Evolutionary conservation across 164 flowering plant genomes (phyloP), one percentile per base, ranked within the genome.

Genomic region (Malania oleifera): DNA sequence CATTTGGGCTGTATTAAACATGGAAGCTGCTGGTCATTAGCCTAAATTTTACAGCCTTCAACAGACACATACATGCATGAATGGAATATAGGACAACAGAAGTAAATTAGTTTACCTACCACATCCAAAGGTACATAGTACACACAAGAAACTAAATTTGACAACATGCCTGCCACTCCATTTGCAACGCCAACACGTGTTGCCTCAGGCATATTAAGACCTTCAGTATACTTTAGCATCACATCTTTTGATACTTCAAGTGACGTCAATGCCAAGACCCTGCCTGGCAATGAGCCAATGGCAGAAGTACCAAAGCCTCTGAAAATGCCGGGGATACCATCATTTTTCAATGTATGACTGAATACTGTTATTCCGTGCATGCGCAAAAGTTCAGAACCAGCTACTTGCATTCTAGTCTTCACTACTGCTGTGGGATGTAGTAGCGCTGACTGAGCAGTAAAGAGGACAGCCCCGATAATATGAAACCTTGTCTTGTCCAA

Each of bases 341-440:
- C 93, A 11, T 25, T 67, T 66, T 58, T 77, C 35, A 84, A 25
- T 49, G 83, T 79, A 28, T 68, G 72, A 46, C 47, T 75, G 44
- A 84, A 81, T 18, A 84, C 82, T 5, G 83, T 34, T n/a, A 70
- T 20, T 13, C 82, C 93, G 35, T 45, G 40, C 77, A 73, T 77
- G 43, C 74, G 79, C 47, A 78, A 64, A 8, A 76, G 45, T 1
- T 76, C 85, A 26, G 81, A 70, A 54, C 60, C 74, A 60, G 73
- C 84, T 19, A 87, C 91, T 71, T 86, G 91, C 89, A 87, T 78
- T 66, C 96, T 69, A 17, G 95, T 91, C 73, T 91, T 91, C 25
- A 87, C 88, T 50, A 91, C 86, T 11, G 79, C 66, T 0, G 77
- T 82, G 19, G 95, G 95, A 67, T 91, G 91, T 24, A 91, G 67